Conservation (phyloP, 148 eudicot species). For the Silene uniflora region DNA sequence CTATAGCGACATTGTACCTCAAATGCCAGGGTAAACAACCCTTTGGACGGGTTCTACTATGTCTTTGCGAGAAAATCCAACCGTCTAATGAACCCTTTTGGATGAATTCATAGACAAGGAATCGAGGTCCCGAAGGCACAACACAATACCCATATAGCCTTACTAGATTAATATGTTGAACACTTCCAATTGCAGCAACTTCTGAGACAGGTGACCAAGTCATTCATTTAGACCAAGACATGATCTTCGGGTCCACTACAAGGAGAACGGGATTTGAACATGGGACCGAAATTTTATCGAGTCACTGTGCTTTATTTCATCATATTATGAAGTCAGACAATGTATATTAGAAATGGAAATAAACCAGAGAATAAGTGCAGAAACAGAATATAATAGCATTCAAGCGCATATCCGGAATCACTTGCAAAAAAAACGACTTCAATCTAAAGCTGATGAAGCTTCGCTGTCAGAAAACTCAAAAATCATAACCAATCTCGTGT, state of each 20-base stretch:
- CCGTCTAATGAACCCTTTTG: slow-evolving; percentile 61
- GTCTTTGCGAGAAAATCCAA: slow-evolving; percentile 55
- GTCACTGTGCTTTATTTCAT: too few relatives aligned
- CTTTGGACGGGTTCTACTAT: background rate
- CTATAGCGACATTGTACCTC: slow-evolving; percentile 52
- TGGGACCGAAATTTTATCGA: too few relatives aligned
- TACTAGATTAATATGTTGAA: slow-evolving; percentile 56
- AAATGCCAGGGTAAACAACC: slow-evolving; percentile 64
- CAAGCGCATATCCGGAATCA: too few relatives aligned
- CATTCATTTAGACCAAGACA: too few relatives aligned
- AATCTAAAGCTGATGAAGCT: background rate
- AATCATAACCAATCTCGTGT: background rate
- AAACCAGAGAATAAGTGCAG: too few relatives aligned
- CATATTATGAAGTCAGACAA: too few relatives aligned
- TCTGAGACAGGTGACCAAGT: slow-evolving; percentile 32
- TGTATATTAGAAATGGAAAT: too few relatives aligned
- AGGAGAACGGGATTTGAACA: too few relatives aligned
- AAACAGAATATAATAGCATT: too few relatives aligned
- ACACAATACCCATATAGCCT: slow-evolving; percentile 55
- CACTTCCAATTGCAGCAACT: slow-evolving; percentile 56
- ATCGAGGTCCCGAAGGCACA: slow-evolving; percentile 40
- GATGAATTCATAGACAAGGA: slow-evolving; percentile 60
- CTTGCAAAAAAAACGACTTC: too few relatives aligned
- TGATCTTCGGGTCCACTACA: too few relatives aligned
- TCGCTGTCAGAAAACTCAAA: too few relatives aligned